A percentile compares a stretch with the other conserved stretches of the same genome.
These are phyloP conservation scores for Nicotiana knightiana DNA, from an alignment of 257 asterid species.

Conservation along the genomic window DNA sequence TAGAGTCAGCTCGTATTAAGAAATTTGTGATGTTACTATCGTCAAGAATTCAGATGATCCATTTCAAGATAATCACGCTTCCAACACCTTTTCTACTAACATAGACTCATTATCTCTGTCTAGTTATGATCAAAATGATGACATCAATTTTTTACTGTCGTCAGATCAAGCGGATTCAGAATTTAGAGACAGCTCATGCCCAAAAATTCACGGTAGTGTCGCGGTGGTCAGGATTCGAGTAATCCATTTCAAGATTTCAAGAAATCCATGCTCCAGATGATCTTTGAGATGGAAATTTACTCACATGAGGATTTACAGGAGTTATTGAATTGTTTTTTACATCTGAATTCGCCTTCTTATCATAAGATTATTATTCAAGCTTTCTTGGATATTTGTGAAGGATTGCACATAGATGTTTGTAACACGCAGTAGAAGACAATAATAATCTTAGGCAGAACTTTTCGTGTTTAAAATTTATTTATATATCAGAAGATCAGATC, in stretches of 20 bases:
- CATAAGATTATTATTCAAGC: conserved; percentile 52
- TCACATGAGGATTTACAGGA: conserved; percentile 44
- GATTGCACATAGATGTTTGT: no score
- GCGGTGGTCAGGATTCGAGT: conserved; percentile 66
- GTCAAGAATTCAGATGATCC: background rate
- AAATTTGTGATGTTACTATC: background rate
- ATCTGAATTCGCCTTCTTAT: conserved; percentile 49
- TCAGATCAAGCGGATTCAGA: no score
- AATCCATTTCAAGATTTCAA: conserved; percentile 66
- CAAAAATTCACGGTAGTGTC: conserved; percentile 18
- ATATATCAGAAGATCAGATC: no score
- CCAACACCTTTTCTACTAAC: no score
- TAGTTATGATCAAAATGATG: no score
- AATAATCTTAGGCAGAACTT: no score
- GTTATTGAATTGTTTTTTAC: conserved; percentile 52
- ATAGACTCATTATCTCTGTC: no score
- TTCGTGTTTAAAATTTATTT: no score
- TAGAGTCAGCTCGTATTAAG: background rate
- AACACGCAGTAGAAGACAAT: no score
- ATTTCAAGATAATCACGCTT: conserved; percentile 20
- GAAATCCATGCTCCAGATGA: conserved; percentile 74
- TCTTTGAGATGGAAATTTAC: conserved; percentile 48
- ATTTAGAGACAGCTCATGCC: no score
- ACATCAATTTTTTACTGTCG: fast-evolving
- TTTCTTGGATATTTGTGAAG: conserved; percentile 37